Evolutionary conservation across 768 basidiomycete genomes (phyloP).

Genomic region (Pholiota microspora): DNA sequence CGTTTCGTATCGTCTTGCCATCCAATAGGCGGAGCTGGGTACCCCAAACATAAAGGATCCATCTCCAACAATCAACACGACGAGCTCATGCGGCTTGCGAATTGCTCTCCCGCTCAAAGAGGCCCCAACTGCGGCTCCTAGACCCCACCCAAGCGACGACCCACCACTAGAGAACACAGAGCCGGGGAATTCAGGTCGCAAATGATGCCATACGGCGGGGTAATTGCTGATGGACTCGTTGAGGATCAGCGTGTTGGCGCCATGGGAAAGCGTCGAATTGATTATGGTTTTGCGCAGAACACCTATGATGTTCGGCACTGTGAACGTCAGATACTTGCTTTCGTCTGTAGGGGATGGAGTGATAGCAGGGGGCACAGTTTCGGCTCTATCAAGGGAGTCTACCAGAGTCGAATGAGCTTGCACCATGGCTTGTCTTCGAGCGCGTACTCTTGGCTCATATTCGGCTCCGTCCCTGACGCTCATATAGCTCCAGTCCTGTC

Average conservation of each 20-base stretch:
- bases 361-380: constrained; percentile 14
- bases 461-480: background rate
- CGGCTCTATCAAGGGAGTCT: constrained; percentile 21
- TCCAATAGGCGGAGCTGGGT: constrained; percentile 69
- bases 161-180: constrained; percentile 57
- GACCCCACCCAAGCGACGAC: constrained; percentile 65
- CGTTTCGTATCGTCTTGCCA: constrained; percentile 65
- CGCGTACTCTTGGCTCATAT: constrained; percentile 3
- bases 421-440: constrained; percentile 20
- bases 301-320: constrained; percentile 48
- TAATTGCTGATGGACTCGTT: constrained; percentile 68
- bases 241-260: constrained; percentile 42
- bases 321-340: constrained; percentile 19
- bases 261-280: constrained; percentile 35
- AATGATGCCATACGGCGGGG: constrained; percentile 53
- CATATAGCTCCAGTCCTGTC: constrained; percentile 10
- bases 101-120: constrained; percentile 37
- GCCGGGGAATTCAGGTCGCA: constrained; percentile 50
- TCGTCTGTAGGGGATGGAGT: constrained; percentile 12
- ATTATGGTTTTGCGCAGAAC: constrained; percentile 42
- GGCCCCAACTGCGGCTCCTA: constrained; percentile 65
- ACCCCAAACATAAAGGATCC: constrained; percentile 68
- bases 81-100: constrained; percentile 43
- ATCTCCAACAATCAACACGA: constrained; percentile 63
- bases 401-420: constrained; percentile 15